phyloP scores from a whole-genome alignment of 345 rosid species.

The Eucalyptus curtisii region DNA sequence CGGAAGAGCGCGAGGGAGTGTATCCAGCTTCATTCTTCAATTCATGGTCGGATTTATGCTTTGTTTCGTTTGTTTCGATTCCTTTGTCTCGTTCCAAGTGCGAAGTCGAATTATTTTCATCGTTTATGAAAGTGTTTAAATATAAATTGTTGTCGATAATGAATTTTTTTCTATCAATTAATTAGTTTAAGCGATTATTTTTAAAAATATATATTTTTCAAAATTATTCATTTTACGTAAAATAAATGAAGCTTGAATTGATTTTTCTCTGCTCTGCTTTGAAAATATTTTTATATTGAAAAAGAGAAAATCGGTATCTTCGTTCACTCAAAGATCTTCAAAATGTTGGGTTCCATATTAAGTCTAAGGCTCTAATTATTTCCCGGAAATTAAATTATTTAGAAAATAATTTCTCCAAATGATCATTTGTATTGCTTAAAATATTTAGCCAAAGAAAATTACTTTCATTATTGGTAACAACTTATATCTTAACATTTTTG shows the following conservation, averaged over 20 bases:
- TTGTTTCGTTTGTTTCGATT: neutral
- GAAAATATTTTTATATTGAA: too few relatives aligned
- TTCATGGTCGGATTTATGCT: neutral
- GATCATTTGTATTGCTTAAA: too few relatives aligned
- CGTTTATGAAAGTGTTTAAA: fast-evolving
- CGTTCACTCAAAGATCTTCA: neutral
- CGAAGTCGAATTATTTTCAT: too few relatives aligned
- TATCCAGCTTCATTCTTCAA: neutral
- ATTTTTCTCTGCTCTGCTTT: fast-evolving
- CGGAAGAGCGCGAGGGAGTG: neutral
- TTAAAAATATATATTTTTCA: fast-evolving
- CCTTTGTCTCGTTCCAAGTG: neutral
- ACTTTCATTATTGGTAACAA: fast-evolving
- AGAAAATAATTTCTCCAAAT: too few relatives aligned
- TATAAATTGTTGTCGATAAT: neutral
- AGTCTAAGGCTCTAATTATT: fast-evolving
- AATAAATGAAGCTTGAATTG: neutral
- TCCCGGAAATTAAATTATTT: too few relatives aligned
- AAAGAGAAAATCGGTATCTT: too few relatives aligned
- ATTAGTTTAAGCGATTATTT: fast-evolving
- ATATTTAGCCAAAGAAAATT: too few relatives aligned
- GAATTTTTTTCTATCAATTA: too few relatives aligned
- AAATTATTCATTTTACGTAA: too few relatives aligned
- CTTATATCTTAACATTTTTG: too few relatives aligned
- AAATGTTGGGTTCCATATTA: neutral